Base-by-base conservation (phyloP, 2,329 filamentous ascomycete genomes). In the Monilinia aucupariae region DNA sequence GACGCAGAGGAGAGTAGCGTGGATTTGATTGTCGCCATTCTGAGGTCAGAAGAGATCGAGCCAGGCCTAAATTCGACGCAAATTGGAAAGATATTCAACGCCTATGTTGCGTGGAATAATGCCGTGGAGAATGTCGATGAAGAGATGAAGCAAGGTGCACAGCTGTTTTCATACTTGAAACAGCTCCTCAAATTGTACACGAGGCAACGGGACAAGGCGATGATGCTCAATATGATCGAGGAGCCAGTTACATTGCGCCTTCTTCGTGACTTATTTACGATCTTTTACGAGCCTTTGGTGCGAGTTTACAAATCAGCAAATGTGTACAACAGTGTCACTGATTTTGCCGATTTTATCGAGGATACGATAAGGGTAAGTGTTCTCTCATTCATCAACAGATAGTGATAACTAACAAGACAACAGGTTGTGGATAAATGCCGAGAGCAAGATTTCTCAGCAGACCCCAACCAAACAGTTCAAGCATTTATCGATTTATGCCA, bases 301-400 rank as follows among this genome's bases (percentile, higher is more conserved):
- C 85, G 94, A 54, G 94, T 99, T 0, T 99, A 99, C 81, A 99
- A 97, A 78, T 96, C 92, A 25, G 94, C 94, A 68, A 99, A 97
- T 71, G 93, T 99, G 32, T 97, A 97, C 81, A 94, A 87, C 79
- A 96, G 90, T 73, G 93, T 99, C 65, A 97, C 93, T 0, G 94
- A 99, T 75, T 97, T 99, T 78, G 90, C 93, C 0, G 81, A 86
- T 47, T 99, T 99, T 71, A 85, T 94, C 60, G 92, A 97, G 72
- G 94, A 99, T 74, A 90, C 92, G 74, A 96, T 97, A 69, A 83
- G 85, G 72, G 91, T 92, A 68, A 68, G 77, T 70, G 17, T 2
- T n/a, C 15, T 52, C 17, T 39, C 51, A 12, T 15, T 1, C 43
- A 9, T 55, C 47, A 15, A 39, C n/a, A 17, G 13, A 30, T 13